Evolutionary conservation across 2,329 filamentous ascomycete species (phyloP).

Genomic region (Zymoseptoria pseudotritici): DNA sequence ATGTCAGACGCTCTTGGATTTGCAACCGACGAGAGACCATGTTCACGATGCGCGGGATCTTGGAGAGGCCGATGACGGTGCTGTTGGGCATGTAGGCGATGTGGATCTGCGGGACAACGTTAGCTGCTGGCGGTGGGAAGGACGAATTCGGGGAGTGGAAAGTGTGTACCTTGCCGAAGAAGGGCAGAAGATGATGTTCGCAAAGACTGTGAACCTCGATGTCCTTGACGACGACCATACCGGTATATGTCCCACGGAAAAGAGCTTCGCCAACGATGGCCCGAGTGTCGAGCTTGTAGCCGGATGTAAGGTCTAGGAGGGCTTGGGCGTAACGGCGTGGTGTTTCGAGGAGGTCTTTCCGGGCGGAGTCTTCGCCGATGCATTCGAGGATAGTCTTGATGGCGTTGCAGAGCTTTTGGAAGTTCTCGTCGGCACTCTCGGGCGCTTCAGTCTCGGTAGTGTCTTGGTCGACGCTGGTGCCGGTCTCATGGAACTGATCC

Average conservation of each 20-base stretch:
- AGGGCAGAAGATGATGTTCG: constrained; percentile 91
- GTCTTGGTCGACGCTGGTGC: constrained; percentile 33
- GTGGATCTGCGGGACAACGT: constrained; percentile 54
- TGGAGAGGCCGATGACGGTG: constrained; percentile 83
- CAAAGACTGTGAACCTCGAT: constrained; percentile 88
- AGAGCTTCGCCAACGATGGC: constrained; percentile 85
- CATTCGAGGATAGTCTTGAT: constrained; percentile 54
- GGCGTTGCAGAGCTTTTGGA: constrained; percentile 50
- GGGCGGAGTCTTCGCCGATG: constrained; percentile 53
- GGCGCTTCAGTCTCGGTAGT: too few relatives aligned
- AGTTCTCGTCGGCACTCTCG: constrained; percentile 1
- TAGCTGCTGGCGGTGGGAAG: not conserved
- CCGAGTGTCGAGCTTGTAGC: constrained; percentile 81
- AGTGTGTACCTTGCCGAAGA: constrained; percentile 68
- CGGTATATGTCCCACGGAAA: constrained; percentile 88
- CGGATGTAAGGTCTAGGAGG: constrained; percentile 83
- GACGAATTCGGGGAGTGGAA: not conserved
- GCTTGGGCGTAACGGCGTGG: constrained; percentile 85
- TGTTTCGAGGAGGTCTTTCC: constrained; percentile 51
- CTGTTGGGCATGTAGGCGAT: constrained; percentile 88
- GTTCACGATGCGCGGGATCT: constrained; percentile 83
- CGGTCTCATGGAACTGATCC: not conserved
- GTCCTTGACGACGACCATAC: constrained; percentile 91
- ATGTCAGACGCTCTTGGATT: constrained; percentile 87
- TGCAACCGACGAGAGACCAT: constrained; percentile 87